A percentile compares a stretch with the other conserved stretches of the same genome.
Evolutionary conservation across 768 basidiomycete species (phyloP).

Genomic region (Rhodotorula toruloides): DNA sequence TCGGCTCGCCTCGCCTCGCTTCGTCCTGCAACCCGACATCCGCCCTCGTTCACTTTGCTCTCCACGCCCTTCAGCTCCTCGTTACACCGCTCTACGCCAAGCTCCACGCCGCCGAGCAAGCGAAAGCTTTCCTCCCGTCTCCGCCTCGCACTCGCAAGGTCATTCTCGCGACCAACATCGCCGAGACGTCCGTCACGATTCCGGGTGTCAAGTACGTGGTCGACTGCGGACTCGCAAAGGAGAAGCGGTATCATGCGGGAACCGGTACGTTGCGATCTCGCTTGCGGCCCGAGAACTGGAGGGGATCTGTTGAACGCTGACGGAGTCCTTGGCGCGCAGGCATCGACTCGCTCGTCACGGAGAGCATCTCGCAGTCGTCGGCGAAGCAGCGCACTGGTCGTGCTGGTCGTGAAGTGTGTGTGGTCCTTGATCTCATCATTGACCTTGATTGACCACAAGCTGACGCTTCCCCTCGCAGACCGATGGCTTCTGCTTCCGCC

Average conservation of each 20-base stretch:
- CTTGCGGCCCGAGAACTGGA: not conserved
- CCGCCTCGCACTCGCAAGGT: slow-evolving; percentile 73
- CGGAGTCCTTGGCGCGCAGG: slow-evolving; percentile 54
- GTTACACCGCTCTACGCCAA: slow-evolving; percentile 81
- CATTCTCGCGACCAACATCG: slow-evolving; percentile 94
- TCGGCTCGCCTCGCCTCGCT: too few species aligned
- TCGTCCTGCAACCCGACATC: too few species aligned
- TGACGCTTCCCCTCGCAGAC: slow-evolving; percentile 52
- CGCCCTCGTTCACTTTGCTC: not conserved
- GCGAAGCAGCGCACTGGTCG: slow-evolving; percentile 85
- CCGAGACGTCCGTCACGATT: slow-evolving; percentile 96
- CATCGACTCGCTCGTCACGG: slow-evolving; percentile 77
- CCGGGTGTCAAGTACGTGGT: slow-evolving; percentile 93
- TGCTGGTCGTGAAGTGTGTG: slow-evolving; percentile 79
- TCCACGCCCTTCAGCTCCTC: slow-evolving; percentile 55
- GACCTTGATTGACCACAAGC: too few species aligned
- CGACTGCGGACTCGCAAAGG: slow-evolving; percentile 92
- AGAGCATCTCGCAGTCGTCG: slow-evolving; percentile 79
- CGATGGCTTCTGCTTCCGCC: slow-evolving; percentile 76
- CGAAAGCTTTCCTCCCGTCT: slow-evolving; percentile 66
- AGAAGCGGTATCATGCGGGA: slow-evolving; percentile 65
- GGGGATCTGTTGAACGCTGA: not conserved
- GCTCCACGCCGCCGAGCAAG: slow-evolving; percentile 69
- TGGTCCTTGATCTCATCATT: not conserved
- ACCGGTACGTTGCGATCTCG: too few species aligned